Percentiles rank a stretch among this genome's conserved stretches.
Conservation (phyloP, 208 protist genomes). For the Acanthamoeba castellanii region DNA sequence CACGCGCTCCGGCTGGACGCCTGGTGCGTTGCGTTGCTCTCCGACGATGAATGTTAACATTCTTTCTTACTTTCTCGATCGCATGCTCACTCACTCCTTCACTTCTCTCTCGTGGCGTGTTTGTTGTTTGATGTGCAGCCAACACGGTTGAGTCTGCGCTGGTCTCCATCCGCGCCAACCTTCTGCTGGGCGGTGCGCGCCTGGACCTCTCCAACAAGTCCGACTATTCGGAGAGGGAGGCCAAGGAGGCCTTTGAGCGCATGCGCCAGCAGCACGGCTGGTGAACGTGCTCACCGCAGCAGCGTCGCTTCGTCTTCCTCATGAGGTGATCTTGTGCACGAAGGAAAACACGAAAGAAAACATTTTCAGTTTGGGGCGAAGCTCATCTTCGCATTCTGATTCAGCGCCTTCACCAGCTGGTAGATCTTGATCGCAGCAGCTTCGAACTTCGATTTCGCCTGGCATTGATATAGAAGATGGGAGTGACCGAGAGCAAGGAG, state of each 20-base stretch:
- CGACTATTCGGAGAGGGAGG: conserved; percentile 83
- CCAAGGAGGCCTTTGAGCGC: conserved; percentile 78
- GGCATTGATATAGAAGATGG: background rate
- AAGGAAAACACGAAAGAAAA: background rate
- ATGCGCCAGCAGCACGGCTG: conserved; percentile 63
- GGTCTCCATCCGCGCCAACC: conserved; percentile 83
- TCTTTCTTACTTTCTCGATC: background rate
- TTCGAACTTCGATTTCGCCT: background rate
- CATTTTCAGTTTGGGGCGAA: background rate
- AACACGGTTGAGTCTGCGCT: conserved; percentile 84
- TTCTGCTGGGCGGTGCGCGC: conserved; percentile 79
- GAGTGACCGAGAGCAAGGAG: conserved; percentile 68
- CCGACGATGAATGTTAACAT: background rate
- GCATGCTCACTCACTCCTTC: too few species aligned
- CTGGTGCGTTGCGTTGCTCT: conserved; percentile 48
- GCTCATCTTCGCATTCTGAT: too few species aligned
- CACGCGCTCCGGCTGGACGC: conserved; percentile 86
- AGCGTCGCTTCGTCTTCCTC: background rate
- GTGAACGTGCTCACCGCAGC: background rate
- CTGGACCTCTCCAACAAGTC: conserved; percentile 80
- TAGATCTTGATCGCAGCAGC: too few species aligned
- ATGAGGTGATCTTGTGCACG: background rate
- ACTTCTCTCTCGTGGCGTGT: too few species aligned
- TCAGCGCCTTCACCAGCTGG: too few species aligned
- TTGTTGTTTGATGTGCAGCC: background rate